phyloP scores from a whole-genome alignment of 179 eudicot species.

The Sideroxylon spinosum region DNA sequence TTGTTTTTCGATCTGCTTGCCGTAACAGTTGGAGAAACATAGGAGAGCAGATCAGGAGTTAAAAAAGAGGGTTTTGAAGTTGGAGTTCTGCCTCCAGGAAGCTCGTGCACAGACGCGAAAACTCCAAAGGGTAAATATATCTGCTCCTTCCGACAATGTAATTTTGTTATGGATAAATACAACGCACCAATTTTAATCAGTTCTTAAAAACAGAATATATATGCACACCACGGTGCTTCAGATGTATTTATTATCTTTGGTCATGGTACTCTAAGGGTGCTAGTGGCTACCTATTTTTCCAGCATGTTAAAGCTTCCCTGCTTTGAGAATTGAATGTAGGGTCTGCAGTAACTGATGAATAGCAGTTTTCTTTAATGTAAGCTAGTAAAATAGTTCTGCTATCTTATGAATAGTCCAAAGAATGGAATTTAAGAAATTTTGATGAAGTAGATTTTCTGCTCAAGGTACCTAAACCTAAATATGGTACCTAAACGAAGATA shows the following conservation, averaged over 20 bases:
- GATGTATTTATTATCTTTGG: conserved; percentile 1
- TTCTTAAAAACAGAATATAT: not conserved
- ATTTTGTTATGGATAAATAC: not conserved
- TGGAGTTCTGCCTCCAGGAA: conserved; percentile 96
- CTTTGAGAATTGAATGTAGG: not conserved
- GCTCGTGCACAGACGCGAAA: conserved; percentile 94
- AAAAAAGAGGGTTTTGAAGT: conserved; percentile 81
- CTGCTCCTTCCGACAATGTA: not conserved
- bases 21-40: conserved; percentile 71
- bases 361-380: not conserved
- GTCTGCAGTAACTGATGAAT: not conserved
- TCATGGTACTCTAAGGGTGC: not conserved
- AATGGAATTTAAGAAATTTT: not conserved
- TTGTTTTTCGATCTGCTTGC: not conserved
- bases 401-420: not conserved
- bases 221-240: not conserved
- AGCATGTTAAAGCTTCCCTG: not conserved
- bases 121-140: conserved; percentile 71
- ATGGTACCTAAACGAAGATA: not conserved
- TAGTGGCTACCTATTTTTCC: not conserved
- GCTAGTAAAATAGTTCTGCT: not conserved
- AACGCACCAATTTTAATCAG: too few relatives aligned
- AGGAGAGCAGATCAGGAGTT: conserved; percentile 77
- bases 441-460: not conserved
- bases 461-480: not conserved